Evolutionary conservation across 345 rosid genomes (phyloP).

Genomic region (Eucalyptus paniculata): DNA sequence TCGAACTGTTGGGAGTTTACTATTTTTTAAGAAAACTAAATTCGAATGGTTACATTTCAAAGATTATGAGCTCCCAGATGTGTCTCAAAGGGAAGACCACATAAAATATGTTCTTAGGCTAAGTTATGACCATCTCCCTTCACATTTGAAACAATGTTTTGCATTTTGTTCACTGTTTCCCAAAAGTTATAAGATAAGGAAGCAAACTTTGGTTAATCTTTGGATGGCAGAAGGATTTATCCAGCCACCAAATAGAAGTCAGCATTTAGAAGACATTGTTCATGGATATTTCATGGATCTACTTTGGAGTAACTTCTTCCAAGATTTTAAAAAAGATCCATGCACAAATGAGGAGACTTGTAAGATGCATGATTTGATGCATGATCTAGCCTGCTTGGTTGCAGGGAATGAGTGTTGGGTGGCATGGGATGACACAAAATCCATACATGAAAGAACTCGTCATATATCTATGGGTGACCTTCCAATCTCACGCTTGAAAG

Average conservation of each 20-base stretch:
- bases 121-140: background rate
- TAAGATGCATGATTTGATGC: too few species aligned
- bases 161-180: background rate
- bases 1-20: too few species aligned
- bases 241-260: background rate
- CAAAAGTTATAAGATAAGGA: background rate
- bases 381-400: too few species aligned
- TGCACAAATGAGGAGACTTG: too few species aligned
- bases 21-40: too few species aligned
- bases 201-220: background rate
- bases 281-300: conserved; percentile 5
- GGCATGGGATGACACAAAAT: too few species aligned
- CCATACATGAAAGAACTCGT: too few species aligned
- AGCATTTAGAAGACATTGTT: background rate
- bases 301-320: background rate
- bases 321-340: background rate
- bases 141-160: background rate
- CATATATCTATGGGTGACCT: too few species aligned
- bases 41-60: too few species aligned
- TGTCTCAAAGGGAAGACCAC: background rate
- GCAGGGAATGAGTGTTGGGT: too few species aligned
- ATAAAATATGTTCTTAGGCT: background rate
- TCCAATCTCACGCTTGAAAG: too few species aligned
- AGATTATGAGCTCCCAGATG: background rate
- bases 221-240: conserved; percentile 2